These are phyloP conservation scores for Thalia dealbata DNA, from an alignment of 176 grass and related monocot species.

Conservation along the genomic window DNA sequence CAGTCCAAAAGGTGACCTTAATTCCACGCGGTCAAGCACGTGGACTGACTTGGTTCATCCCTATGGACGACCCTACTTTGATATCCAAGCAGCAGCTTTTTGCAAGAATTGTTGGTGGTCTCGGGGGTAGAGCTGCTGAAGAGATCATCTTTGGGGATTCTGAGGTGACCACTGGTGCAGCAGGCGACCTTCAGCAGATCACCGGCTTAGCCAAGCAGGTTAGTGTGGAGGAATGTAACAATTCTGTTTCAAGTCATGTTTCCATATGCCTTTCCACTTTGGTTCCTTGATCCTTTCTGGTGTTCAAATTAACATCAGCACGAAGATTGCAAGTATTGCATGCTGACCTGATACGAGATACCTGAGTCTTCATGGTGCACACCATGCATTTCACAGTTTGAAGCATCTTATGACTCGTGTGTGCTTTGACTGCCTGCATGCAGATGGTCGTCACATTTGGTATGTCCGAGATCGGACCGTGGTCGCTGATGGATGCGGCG, in stretches of 20 bases:
- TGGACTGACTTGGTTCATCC: conserved; percentile 98
- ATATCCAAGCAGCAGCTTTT: conserved; percentile 97
- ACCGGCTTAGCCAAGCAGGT: conserved; percentile 97
- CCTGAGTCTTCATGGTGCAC: no score
- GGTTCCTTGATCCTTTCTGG: neutral
- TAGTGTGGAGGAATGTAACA: neutral
- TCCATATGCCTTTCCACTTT: neutral
- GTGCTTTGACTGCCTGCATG: conserved; percentile 5
- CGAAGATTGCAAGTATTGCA: no score
- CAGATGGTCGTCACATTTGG: conserved; percentile 95
- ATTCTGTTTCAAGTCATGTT: neutral
- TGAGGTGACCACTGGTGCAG: conserved; percentile 98
- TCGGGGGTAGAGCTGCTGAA: conserved; percentile 89
- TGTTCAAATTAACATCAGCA: neutral
- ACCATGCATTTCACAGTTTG: neutral
- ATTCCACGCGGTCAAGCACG: conserved; percentile 92
- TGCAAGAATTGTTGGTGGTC: conserved; percentile 90
- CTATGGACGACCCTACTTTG: conserved; percentile 79
- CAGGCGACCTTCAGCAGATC: conserved; percentile 94
- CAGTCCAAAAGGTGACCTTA: conserved; percentile 94
- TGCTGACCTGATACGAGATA: no score
- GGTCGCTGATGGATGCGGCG: conserved; percentile 83
- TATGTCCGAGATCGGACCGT: conserved; percentile 93
- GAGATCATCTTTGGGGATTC: conserved; percentile 90
- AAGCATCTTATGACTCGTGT: neutral